phyloP scores from a whole-genome alignment of 192 early-diverging fungal species.

The Backusella tarrabulga region DNA sequence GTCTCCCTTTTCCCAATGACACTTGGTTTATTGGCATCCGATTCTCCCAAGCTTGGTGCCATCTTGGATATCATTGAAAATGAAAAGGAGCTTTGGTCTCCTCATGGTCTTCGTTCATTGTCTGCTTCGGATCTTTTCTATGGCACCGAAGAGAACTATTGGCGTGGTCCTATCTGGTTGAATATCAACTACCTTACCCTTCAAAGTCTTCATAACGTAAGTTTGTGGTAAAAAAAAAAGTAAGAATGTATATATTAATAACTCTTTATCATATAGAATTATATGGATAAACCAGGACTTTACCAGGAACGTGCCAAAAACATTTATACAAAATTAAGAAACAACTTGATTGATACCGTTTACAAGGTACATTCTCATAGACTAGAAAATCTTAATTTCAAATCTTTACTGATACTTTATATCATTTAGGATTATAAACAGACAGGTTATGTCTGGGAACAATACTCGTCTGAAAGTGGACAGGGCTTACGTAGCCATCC shows the following conservation, averaged over 20 bases:
- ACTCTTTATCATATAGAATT: slow-evolving; percentile 40
- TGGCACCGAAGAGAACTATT: slow-evolving; percentile 89
- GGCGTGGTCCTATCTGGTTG: slow-evolving; percentile 93
- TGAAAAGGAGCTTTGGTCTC: slow-evolving; percentile 80
- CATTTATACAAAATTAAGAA: slow-evolving; percentile 74
- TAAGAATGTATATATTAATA: background rate
- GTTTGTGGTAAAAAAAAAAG: background rate
- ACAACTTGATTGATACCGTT: slow-evolving; percentile 75
- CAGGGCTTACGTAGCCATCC: slow-evolving; percentile 82
- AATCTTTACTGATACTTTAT: background rate
- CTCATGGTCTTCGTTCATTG: slow-evolving; percentile 68
- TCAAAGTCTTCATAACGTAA: slow-evolving; percentile 65
- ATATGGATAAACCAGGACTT: slow-evolving; percentile 58
- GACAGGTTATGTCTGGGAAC: slow-evolving; percentile 90
- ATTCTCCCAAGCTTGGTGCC: slow-evolving; percentile 67
- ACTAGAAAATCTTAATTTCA: background rate
- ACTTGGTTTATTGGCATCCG: slow-evolving; percentile 67
- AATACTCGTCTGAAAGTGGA: slow-evolving; percentile 79
- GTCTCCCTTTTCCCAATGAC: slow-evolving; percentile 82
- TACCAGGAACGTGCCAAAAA: slow-evolving; percentile 62
- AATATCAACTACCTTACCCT: slow-evolving; percentile 88
- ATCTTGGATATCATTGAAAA: slow-evolving; percentile 78
- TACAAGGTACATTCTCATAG: slow-evolving; percentile 48
- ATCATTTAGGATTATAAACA: slow-evolving; percentile 61
- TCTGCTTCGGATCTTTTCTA: slow-evolving; percentile 61